A percentile compares a stretch with the other conserved stretches of the same genome.
These are phyloP conservation scores for Penicillium sp. DNA, from an alignment of 2,329 filamentous ascomycete species.

Conservation along the genomic window DNA sequence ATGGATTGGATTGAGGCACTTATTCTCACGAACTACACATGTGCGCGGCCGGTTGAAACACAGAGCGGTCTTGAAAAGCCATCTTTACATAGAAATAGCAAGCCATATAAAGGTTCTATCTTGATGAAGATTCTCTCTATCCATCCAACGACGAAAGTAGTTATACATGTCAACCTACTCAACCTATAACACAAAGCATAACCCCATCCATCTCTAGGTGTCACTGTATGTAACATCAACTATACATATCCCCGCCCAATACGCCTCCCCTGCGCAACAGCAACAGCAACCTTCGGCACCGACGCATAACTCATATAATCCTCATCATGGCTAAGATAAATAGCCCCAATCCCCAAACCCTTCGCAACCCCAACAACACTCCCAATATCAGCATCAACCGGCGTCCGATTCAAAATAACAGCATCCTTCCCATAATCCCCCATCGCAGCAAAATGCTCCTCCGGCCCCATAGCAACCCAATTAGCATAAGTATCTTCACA, in stretches of 20 bases:
- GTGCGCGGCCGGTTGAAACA: neutral
- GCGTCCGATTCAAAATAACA: conserved; percentile 4
- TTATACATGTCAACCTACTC: too few relatives aligned
- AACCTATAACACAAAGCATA: too few relatives aligned
- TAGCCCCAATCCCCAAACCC: conserved; percentile 18
- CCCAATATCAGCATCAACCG: neutral
- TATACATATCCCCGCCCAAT: neutral
- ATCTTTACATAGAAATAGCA: neutral
- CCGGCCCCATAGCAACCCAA: conserved; percentile 8
- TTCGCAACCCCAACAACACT: conserved; percentile 12
- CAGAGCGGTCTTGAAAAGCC: neutral
- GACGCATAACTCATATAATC: conserved; percentile 11
- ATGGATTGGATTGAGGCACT: conserved; percentile 56
- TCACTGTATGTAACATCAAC: neutral
- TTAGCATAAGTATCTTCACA: conserved; percentile 18
- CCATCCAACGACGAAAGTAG: too few relatives aligned
- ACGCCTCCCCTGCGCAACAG: neutral
- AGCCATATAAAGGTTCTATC: neutral
- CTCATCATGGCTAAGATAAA: conserved; percentile 16
- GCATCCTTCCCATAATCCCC: conserved; percentile 12
- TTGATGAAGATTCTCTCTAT: neutral
- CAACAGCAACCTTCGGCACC: conserved; percentile 13
- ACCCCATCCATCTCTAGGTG: too few relatives aligned
- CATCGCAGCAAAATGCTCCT: conserved; percentile 5
- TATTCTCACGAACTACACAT: conserved; percentile 60